A percentile compares a stretch with the other conserved stretches of the same genome.
Evolutionary conservation across 1,284 basidiomycete genomes (phyloP).

Genomic region (Microbotryomycetes sp.): DNA sequence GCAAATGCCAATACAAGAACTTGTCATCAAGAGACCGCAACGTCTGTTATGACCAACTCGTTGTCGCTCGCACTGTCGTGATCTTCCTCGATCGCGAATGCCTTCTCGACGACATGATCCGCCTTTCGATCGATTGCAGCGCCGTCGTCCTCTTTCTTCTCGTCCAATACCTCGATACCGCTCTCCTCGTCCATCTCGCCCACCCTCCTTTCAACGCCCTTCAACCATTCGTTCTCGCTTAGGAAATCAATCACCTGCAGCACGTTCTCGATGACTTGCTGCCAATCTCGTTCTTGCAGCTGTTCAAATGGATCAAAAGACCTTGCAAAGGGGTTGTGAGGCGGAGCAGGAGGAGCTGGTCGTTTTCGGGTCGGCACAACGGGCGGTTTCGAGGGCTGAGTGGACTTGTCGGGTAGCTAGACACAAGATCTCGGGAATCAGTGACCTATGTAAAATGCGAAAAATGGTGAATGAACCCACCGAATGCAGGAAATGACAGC

Average conservation of each 20-base stretch:
- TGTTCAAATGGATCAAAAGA: constrained; percentile 40
- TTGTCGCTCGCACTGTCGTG: too few relatives aligned
- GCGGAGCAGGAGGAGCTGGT: constrained; percentile 36
- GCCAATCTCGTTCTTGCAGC: constrained; percentile 82
- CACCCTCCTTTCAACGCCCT: constrained; percentile 68
- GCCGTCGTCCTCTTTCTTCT: too few relatives aligned
- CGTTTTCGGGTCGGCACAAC: constrained; percentile 9
- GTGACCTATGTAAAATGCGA: not conserved
- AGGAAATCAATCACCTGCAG: constrained; percentile 90
- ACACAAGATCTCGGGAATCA: not conserved
- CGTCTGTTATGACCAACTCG: too few relatives aligned
- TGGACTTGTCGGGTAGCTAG: not conserved
- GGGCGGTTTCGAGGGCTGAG: not conserved
- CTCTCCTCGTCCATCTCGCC: constrained; percentile 64
- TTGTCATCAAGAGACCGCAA: too few relatives aligned
- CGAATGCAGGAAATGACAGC: constrained; percentile 22
- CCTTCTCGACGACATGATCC: too few relatives aligned
- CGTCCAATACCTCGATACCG: constrained; percentile 29
- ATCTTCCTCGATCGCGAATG: too few relatives aligned
- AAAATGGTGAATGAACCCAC: constrained; percentile 4
- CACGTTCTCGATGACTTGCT: constrained; percentile 81
- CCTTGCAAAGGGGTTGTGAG: constrained; percentile 56
- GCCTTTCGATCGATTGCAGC: too few relatives aligned
- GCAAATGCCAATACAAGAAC: too few relatives aligned
- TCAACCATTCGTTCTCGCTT: constrained; percentile 83